Conservation (phyloP, 495 filamentous ascomycete genomes). For the Neurospora hispaniola region DNA sequence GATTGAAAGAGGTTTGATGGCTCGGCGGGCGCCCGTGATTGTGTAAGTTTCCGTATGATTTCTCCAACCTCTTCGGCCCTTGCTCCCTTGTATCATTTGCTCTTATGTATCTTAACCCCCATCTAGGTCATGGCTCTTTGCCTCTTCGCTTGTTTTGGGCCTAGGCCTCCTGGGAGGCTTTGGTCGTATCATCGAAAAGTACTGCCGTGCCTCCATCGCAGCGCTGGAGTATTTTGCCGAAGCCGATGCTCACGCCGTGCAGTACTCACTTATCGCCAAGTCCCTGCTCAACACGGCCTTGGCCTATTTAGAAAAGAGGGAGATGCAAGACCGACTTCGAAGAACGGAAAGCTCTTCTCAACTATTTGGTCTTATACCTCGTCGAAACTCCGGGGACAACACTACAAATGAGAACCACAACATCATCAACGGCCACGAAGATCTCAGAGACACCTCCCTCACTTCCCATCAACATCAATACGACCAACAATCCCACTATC, state of each 20-base stretch:
- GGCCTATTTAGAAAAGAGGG: conserved; percentile 27
- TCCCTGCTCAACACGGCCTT: conserved; percentile 30
- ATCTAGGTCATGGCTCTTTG: conserved; percentile 35
- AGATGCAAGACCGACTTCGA: conserved; percentile 26
- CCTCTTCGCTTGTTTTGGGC: conserved; percentile 35
- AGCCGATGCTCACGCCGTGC: conserved; percentile 31
- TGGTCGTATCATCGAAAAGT: conserved; percentile 35
- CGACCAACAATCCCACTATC: background rate
- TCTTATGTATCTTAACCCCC: background rate
- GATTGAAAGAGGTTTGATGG: conserved; percentile 20
- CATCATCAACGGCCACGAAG: background rate
- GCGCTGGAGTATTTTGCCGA: conserved; percentile 33
- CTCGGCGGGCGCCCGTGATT: conserved; percentile 28
- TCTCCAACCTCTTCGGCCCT: background rate
- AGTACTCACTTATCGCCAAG: conserved; percentile 37
- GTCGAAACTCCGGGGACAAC: background rate
- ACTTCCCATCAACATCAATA: background rate
- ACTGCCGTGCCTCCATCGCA: conserved; percentile 27
- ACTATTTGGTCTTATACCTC: conserved; percentile 32
- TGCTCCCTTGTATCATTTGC: background rate
- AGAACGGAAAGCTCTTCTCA: conserved; percentile 33
- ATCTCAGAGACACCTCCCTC: background rate
- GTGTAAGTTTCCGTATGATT: conserved; percentile 22
- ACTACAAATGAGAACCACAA: background rate
- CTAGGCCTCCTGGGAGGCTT: conserved; percentile 33